Evolutionary conservation across 164 flowering plant genomes (phyloP), one percentile per base, ranked within the genome.

Genomic region (Litsea cubeba): DNA sequence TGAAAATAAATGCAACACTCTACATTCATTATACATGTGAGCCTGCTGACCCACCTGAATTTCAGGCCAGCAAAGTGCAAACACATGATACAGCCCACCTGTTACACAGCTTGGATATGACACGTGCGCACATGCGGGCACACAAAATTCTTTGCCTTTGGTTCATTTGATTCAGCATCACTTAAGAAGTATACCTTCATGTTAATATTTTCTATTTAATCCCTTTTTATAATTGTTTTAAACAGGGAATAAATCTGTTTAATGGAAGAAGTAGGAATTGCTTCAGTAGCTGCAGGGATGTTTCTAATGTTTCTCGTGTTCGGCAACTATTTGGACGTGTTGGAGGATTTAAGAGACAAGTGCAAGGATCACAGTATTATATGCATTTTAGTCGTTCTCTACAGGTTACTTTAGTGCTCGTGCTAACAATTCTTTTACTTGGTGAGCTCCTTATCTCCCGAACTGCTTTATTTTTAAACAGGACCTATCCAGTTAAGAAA

Each of bases 381-480:
- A 35, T 83, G 80, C 87, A 80, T 35, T 72, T 78, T 73, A 71
- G 77, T 62, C 75, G 85, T 68, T 84, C 93, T 25, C 77, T 90
- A n/a, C 90, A 80, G 78, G 66, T 83, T 40, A 79, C 73, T 62
- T 87, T 92, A 72, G 77, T 80, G 58, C 73, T 90, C 72, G 84
- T 88, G 87, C 84, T 92, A 77, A 80, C 87, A 12, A 79, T 90
- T 69, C 79, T 92, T 62, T 76, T 92, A 50, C 77, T 89, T 24
- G 95, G 97, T 92, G 87, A 80, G 86, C 35, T 74, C 51, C 57
- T 50, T 50, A 25, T 50, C 26, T 30, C 5, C 50, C 28, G 58
- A 73, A 28, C 58, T 14, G 25, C 49, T 68, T 40, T 25, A 12
- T 68, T 68, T n/a, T 35, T 40, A 40, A 7, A 40, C 46, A 40